Percentiles rank a stretch among this genome's conserved stretches.
Conservation (phyloP, 2,329 filamentous ascomycete species). For the Reticulascus tulasneorum region DNA sequence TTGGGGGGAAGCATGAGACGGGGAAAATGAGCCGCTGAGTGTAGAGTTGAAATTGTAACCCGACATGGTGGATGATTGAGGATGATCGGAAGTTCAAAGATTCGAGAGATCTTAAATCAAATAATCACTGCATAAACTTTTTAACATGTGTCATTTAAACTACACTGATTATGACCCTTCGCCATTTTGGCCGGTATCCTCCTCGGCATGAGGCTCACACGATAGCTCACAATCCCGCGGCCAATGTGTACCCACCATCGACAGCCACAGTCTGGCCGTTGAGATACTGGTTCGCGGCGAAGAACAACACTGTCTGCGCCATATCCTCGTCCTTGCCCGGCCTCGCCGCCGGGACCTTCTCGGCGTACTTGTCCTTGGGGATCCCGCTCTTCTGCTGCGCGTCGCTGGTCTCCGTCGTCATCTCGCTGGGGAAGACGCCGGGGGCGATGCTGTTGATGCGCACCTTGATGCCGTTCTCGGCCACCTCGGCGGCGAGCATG, state of each 20-base stretch:
- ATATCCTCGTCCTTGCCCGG: conserved; percentile 70
- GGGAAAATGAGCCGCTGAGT: too few relatives aligned
- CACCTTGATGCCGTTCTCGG: conserved; percentile 54
- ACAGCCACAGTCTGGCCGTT: conserved; percentile 40
- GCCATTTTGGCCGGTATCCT: too few relatives aligned
- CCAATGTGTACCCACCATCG: conserved; percentile 40
- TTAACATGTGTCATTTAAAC: too few relatives aligned
- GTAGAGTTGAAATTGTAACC: too few relatives aligned
- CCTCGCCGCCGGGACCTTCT: conserved; percentile 59
- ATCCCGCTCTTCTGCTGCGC: conserved; percentile 55
- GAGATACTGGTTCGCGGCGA: conserved; percentile 39
- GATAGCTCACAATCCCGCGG: conserved; percentile 26
- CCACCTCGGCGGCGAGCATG: conserved; percentile 60
- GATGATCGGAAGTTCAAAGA: too few relatives aligned
- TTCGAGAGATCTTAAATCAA: too few relatives aligned
- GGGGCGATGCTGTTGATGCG: conserved; percentile 73
- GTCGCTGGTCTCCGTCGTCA: conserved; percentile 52
- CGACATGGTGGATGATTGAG: too few relatives aligned
- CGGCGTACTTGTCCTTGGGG: conserved; percentile 51
- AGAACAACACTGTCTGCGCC: conserved; percentile 60
- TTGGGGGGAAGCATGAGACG: too few relatives aligned
- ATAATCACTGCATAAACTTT: too few relatives aligned
- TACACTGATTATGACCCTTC: too few relatives aligned
- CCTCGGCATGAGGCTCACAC: too few relatives aligned
- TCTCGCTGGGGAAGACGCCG: conserved; percentile 67